Base-by-base conservation (phyloP, 176 grass and related monocot genomes). In the Juncus effusus region DNA sequence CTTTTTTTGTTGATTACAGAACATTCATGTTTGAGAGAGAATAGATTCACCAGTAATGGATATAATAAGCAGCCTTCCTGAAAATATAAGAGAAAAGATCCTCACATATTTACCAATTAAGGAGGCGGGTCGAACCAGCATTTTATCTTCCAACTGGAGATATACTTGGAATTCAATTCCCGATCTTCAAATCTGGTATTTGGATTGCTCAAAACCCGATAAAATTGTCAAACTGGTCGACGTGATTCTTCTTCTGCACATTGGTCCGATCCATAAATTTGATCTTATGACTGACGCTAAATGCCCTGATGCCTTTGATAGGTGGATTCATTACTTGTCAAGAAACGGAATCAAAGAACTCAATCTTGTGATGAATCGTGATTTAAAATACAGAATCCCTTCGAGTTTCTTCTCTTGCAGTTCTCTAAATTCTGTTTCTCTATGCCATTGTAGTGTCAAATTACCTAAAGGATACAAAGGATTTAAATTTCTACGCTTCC, bases 121-220 rank as follows among this genome's bases (percentile, higher is more conserved):
- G 19, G 39, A 42, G 40, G 64, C 64, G 3, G 64, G 40, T 10
- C 5, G 64, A 67, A 67, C 64, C 44, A 67, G 64, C 19, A 14
- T 67, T 40, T 67, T 49, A 50, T 67, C 64, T 8, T 49, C 38
- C 10, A 40, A 45, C 11, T 67, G 41, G 64, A 67, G 39, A 19
- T 67, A 67, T 50, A 19, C 47, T 4, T 67, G 64, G 64, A 16
- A 35, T 47, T 67, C 39, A 19, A 67, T 67, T 42, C 64, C 64
- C 14, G 39, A 67, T 13, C 39, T 67, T 13, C 13, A 16, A 14
- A 42, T 67, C 37, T 13, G 39, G 10, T 28, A 1, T 28, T 28
- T 28, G 19, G 64, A 67, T 49, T 8, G n/a, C 49, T 67, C 13
- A 4, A 13, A 10, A 16, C 11, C 11, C 19, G 13, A 28, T 67